Evolutionary conservation across 345 rosid species (phyloP), one percentile per base, ranked within the genome.

Genomic region (Pseudoturritis turrita): DNA sequence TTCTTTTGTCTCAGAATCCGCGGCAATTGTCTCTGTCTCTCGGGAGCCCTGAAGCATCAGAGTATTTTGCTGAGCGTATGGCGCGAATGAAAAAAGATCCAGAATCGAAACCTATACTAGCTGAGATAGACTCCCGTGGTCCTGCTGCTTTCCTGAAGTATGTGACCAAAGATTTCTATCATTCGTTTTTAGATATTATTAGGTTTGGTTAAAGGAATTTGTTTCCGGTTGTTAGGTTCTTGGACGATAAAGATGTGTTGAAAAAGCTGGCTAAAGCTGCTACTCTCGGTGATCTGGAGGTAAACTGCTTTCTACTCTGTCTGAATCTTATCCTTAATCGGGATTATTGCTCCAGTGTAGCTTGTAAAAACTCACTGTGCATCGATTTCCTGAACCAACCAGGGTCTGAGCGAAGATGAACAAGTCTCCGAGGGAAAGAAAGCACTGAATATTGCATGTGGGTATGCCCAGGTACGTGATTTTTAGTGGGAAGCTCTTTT

Each of bases 231-330:
- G 58, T 4, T 68, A 87, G 96, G 87, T 87, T 85, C 78, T 82
- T 90, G 97, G 86, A 87, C 59, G 96, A 87, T 73, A 83, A 88
- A 80, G 91, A 86, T 0, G 93, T 89, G 47, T 79, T 87, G 74
- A 78, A 83, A 73, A 91, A 89, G 83, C 81, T 89, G 73, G 96
- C 96, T 47, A 88, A 91, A 85, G 91, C 86, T 69, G 97, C 97
- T 55, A 88, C 96, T 79, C 82, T 74, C 71, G 96, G 96, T 66
- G 96, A 89, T 80, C 88, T 75, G 31, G 91, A 91, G 85, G 97
- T 89, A 43, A 25, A 14, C 49, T 60, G 49, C 23, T 45, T 18
- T 2, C 5, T 41, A 41, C 33, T 51, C 14, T 23, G 1, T 13
- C 44, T 44, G 10, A 44, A 26, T 14, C 10, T 21, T 1, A 2